Evolutionary conservation across 176 grass and related monocot species (phyloP).

Genomic region (Rhipidocladum racemiflorum): DNA sequence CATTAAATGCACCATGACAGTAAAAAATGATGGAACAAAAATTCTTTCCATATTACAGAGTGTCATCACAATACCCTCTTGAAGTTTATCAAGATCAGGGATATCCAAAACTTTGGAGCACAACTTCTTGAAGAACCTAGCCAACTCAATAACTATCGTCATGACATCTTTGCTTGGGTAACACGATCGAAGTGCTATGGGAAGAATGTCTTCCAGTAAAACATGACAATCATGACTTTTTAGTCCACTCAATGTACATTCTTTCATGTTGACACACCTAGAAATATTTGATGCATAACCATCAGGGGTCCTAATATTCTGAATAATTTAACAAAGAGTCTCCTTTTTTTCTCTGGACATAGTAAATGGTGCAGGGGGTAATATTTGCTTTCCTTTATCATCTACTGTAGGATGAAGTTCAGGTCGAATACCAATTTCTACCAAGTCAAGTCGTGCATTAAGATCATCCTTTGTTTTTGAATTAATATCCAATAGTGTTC

Average conservation of each 20-base stretch:
- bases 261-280: slow-evolving; percentile 11
- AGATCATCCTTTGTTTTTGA: not conserved
- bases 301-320: not conserved
- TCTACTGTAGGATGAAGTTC: too few relatives aligned
- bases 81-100: not conserved
- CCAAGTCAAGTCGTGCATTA: not conserved
- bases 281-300: not conserved
- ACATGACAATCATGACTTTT: not conserved
- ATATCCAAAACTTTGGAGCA: slow-evolving; percentile 18
- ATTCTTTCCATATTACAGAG: slow-evolving; percentile 31
- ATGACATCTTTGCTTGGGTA: slow-evolving; percentile 22
- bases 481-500: not conserved
- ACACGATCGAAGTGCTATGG: not conserved
- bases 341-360: not conserved
- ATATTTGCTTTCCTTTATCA: not conserved
- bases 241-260: slow-evolving; percentile 3
- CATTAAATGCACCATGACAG: slow-evolving; percentile 32
- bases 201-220: slow-evolving; percentile 26
- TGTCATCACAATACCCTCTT: slow-evolving; percentile 21
- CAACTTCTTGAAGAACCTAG: slow-evolving; percentile 25
- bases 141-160: not conserved
- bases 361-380: not conserved
- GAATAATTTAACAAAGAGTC: not conserved
- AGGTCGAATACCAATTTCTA: not conserved
- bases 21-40: slow-evolving; percentile 31